Conservation (phyloP, 2,329 filamentous ascomycete genomes). For the Talaromyces piceae region DNA sequence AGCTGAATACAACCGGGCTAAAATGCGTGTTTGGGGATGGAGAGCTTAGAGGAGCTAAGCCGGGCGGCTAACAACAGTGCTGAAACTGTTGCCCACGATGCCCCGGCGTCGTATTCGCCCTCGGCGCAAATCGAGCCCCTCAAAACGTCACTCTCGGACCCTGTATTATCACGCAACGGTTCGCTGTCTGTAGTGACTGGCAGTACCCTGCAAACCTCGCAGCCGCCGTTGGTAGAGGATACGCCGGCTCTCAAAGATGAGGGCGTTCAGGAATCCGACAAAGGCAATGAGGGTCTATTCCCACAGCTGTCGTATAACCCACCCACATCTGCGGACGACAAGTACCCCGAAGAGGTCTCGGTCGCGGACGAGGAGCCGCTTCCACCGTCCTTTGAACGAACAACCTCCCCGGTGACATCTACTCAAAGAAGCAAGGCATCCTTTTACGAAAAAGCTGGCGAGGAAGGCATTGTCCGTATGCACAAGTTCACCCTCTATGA, state of each 20-base stretch:
- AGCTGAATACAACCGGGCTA: not conserved
- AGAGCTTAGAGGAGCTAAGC: conserved; percentile 33
- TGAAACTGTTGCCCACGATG: conserved; percentile 16
- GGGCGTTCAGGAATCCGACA: not conserved
- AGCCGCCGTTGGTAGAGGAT: not conserved
- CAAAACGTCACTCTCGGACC: conserved; percentile 6
- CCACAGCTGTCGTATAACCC: conserved; percentile 23
- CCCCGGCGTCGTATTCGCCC: conserved; percentile 16
- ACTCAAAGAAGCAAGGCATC: conserved; percentile 32
- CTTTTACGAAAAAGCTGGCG: conserved; percentile 28
- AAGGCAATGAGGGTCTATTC: conserved; percentile 3
- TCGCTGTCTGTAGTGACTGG: not conserved
- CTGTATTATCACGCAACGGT: conserved; percentile 4
- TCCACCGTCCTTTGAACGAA: conserved; percentile 39
- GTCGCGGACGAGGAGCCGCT: conserved; percentile 40
- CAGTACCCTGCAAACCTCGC: not conserved
- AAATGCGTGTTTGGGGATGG: conserved; percentile 21
- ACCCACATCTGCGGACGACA: conserved; percentile 22
- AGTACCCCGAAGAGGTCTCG: conserved; percentile 23
- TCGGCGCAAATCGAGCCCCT: conserved; percentile 10
- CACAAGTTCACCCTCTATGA: conserved; percentile 98
- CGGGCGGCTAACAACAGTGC: conserved; percentile 19
- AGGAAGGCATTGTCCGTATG: conserved; percentile 57
- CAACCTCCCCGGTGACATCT: conserved; percentile 29
- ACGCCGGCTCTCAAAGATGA: conserved; percentile 1